Conservation (phyloP, 306 rosid genomes). For the Trichosanthes cucumerina region DNA sequence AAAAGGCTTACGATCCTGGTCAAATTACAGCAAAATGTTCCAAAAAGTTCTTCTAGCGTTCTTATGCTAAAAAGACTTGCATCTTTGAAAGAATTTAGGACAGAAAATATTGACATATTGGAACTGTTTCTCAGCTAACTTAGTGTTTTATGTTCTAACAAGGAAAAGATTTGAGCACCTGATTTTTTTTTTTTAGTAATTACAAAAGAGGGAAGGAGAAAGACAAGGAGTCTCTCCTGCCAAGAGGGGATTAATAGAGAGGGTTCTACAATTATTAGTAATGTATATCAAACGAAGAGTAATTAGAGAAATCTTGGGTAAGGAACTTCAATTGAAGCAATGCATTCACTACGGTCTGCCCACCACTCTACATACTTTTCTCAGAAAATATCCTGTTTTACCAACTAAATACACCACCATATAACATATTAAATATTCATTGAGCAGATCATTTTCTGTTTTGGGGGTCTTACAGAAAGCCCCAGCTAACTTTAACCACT, state of each 20-base stretch:
- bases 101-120: background rate
- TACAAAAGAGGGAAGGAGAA: background rate
- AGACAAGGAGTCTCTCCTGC: background rate
- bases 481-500: background rate
- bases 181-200: no score
- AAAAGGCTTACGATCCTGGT: background rate
- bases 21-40: background rate
- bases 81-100: background rate
- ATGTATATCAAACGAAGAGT: no score
- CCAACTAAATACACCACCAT: background rate
- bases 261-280: background rate
- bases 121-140: background rate
- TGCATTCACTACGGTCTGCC: background rate
- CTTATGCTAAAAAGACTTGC: no score
- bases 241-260: background rate
- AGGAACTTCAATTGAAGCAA: background rate
- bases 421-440: no score
- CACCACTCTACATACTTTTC: background rate
- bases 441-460: no score
- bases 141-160: no score
- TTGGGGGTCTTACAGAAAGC: background rate
- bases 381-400: background rate
- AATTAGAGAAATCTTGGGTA: no score
- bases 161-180: background rate
- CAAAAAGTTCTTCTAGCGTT: background rate